Evolutionary conservation across 345 rosid genomes (phyloP).

Genomic region (Pistacia vera): DNA sequence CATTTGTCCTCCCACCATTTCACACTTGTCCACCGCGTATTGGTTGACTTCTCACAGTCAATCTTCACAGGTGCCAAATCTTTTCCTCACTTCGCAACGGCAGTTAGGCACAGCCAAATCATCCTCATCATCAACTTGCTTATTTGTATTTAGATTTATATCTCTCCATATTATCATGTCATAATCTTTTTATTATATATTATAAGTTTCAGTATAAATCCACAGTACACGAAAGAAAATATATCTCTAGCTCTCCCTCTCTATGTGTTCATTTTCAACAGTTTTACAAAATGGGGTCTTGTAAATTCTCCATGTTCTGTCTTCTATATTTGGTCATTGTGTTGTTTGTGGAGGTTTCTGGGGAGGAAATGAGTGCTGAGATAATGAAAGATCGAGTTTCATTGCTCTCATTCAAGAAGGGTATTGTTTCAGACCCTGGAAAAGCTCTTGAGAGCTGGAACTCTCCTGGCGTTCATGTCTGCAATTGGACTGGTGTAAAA

Average conservation of each 20-base stretch:
- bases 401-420: conserved; percentile 59
- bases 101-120: conserved; percentile 53
- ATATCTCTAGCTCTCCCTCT: not conserved
- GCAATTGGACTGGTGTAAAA: conserved; percentile 73
- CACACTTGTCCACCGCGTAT: conserved; percentile 6
- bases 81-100: conserved; percentile 39
- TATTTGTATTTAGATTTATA: not conserved
- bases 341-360: conserved; percentile 28
- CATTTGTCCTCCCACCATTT: conserved; percentile 2
- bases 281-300: conserved; percentile 39
- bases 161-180: not conserved
- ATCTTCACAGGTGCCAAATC: conserved; percentile 51
- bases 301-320: conserved; percentile 34
- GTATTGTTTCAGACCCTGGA: conserved; percentile 54
- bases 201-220: not conserved
- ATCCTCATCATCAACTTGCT: not conserved
- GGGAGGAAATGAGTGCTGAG: conserved; percentile 21
- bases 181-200: not conserved
- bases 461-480: conserved; percentile 44
- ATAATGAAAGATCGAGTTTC: conserved; percentile 45
- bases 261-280: not conserved
- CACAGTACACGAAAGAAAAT: not conserved
- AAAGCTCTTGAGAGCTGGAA: conserved; percentile 56
- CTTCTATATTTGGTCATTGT: conserved; percentile 33
- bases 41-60: conserved; percentile 37